Evolutionary conservation across 75 land plant genomes (phyloP).

Genomic region (Picea sitchensis): DNA sequence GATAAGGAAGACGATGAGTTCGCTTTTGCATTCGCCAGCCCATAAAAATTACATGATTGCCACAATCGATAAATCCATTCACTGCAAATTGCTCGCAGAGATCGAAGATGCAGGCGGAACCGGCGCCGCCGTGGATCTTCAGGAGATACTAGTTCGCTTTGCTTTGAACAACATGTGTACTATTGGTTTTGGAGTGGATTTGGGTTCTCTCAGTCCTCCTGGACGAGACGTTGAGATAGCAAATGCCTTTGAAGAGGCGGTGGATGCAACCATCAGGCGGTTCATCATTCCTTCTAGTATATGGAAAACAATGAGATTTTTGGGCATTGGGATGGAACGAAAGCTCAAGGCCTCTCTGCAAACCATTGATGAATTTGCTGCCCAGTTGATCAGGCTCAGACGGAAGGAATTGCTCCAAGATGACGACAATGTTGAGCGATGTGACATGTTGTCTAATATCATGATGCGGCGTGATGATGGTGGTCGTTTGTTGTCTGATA

Average conservation of each 20-base stretch:
- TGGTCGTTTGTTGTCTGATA: slow-evolving; percentile 50
- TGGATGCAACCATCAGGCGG: slow-evolving; percentile 48
- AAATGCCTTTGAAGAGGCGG: slow-evolving; percentile 46
- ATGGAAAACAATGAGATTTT: slow-evolving; percentile 52
- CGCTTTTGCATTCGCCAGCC: neutral
- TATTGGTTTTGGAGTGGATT: slow-evolving; percentile 19
- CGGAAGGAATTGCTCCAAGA: slow-evolving; percentile 32
- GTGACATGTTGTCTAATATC: slow-evolving; percentile 56
- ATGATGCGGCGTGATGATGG: slow-evolving; percentile 48
- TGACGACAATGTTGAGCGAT: slow-evolving; percentile 4
- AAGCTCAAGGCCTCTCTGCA: slow-evolving; percentile 41
- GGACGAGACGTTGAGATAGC: slow-evolving; percentile 18
- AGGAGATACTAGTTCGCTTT: slow-evolving; percentile 26
- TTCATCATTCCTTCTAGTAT: slow-evolving; percentile 53
- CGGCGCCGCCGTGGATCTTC: slow-evolving; percentile 20
- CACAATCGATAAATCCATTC: slow-evolving; percentile 7
- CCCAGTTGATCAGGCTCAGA: slow-evolving; percentile 39
- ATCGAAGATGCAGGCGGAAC: neutral
- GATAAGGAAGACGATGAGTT: slow-evolving; percentile 14
- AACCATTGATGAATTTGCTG: slow-evolving; percentile 50
- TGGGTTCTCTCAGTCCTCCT: slow-evolving; percentile 11
- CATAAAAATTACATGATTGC: neutral
- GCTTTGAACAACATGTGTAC: slow-evolving; percentile 21
- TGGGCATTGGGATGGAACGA: slow-evolving; percentile 52
- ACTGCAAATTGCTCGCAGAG: neutral